Evolutionary conservation across 306 rosid species (phyloP).

Genomic region (Sesbania bispinosa): DNA sequence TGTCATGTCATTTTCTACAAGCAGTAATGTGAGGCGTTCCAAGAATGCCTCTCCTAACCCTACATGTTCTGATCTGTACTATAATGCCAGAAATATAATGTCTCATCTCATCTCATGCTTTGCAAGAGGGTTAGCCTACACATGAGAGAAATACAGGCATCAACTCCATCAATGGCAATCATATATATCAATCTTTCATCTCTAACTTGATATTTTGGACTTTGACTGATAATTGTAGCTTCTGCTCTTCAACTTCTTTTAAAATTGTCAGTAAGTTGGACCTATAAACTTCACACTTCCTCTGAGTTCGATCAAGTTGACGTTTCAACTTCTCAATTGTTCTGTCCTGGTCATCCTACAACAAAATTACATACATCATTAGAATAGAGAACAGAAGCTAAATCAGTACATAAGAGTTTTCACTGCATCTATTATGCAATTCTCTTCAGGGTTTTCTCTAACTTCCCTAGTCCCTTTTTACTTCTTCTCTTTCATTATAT

Average conservation of each 20-base stretch:
- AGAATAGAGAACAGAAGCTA: conserved; percentile 3
- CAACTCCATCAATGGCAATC: not conserved
- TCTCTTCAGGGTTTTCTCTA: not conserved
- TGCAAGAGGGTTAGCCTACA: conserved; percentile 6
- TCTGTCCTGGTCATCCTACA: conserved; percentile 46
- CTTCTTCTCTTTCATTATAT: not conserved
- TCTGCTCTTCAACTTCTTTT: conserved; percentile 52
- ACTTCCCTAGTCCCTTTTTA: not conserved
- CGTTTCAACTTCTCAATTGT: conserved; percentile 42
- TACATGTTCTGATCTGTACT: not conserved
- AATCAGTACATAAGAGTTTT: not conserved
- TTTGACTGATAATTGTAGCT: conserved; percentile 45
- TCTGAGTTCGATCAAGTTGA: conserved; percentile 35
- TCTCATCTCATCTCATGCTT: not conserved
- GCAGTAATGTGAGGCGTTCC: not conserved
- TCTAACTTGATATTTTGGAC: conserved; percentile 44
- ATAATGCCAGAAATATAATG: not conserved
- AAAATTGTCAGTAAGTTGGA: conserved; percentile 47
- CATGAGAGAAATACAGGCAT: not conserved
- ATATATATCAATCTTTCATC: conserved; percentile 35
- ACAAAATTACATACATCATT: not conserved
- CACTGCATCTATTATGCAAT: not conserved
- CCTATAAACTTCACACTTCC: conserved; percentile 50
- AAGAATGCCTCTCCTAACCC: not conserved
- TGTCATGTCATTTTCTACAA: not conserved